phyloP scores from a whole-genome alignment of 345 rosid species.

The Salix koriyanagi region DNA sequence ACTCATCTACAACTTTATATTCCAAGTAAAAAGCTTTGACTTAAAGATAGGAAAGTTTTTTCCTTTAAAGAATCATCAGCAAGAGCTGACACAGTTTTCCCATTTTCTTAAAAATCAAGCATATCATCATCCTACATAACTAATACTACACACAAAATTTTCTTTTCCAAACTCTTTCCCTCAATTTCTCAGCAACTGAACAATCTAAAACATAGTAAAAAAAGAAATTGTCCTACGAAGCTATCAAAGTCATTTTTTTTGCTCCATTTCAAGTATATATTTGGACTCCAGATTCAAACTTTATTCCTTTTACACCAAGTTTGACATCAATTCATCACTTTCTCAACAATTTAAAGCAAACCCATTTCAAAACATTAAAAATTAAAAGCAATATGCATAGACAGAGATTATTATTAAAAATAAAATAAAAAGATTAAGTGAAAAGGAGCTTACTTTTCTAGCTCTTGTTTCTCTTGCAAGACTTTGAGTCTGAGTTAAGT shows the following conservation, averaged over 20 bases:
- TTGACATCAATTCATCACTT: not conserved
- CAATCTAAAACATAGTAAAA: not conserved
- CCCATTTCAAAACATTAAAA: not conserved
- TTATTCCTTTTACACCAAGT: not conserved
- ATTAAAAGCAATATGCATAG: not conserved
- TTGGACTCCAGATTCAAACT: not conserved
- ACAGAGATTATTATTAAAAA: not conserved
- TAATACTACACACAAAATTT: not conserved
- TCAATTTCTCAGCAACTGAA: not conserved
- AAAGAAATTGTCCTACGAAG: not conserved
- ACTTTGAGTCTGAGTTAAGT: not conserved
- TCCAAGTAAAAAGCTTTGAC: not conserved
- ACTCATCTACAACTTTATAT: not conserved
- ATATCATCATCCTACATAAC: not conserved
- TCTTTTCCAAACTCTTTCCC: not conserved
- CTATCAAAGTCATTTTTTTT: not conserved
- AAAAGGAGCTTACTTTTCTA: not conserved
- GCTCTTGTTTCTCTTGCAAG: not conserved
- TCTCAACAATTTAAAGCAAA: not conserved
- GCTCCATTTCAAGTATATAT: not conserved
- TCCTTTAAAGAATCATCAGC: not conserved
- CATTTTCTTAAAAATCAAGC: not conserved
- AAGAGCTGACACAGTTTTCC: not conserved
- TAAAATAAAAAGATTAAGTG: not conserved
- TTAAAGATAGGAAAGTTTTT: not conserved